Conservation (phyloP, 2,329 filamentous ascomycete genomes). For the Arthrobotrys pseudoclavata region DNA sequence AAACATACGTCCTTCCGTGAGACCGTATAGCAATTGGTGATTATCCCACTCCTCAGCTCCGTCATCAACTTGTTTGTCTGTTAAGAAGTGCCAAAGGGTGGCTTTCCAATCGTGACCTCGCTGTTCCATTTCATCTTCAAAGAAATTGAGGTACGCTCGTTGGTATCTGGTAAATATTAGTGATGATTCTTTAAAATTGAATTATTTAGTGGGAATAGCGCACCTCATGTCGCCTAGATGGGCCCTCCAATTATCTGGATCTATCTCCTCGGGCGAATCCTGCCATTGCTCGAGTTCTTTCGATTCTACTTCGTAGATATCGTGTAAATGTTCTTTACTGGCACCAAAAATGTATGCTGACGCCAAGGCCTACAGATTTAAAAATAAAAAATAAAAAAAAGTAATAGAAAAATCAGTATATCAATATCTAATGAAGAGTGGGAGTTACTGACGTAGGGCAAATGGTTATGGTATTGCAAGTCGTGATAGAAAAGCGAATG, state of each 20-base stretch:
- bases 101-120: conserved; percentile 86
- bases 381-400: too few species aligned
- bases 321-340: conserved; percentile 78
- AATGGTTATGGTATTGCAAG: conserved; percentile 54
- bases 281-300: conserved; percentile 82
- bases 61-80: conserved; percentile 77
- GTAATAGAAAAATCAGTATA: background rate
- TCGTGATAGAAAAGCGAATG: conserved; percentile 50
- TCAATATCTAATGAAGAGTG: background rate
- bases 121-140: conserved; percentile 86
- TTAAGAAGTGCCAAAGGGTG: conserved; percentile 81
- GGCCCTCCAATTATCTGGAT: conserved; percentile 85
- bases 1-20: conserved; percentile 81
- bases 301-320: conserved; percentile 81
- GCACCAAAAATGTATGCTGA: conserved; percentile 90
- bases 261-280: conserved; percentile 86
- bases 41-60: conserved; percentile 3
- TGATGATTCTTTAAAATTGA: background rate
- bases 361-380: conserved; percentile 73
- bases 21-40: conserved; percentile 76
- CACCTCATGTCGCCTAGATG: conserved; percentile 81
- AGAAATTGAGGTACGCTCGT: conserved; percentile 92
- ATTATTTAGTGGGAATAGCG: conserved; percentile 57
- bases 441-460: conserved; percentile 35
- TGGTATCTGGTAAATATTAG: conserved; percentile 72